Base-by-base conservation (phyloP, 2,329 filamentous ascomycete genomes). In the Aspergillus luchuensis region DNA sequence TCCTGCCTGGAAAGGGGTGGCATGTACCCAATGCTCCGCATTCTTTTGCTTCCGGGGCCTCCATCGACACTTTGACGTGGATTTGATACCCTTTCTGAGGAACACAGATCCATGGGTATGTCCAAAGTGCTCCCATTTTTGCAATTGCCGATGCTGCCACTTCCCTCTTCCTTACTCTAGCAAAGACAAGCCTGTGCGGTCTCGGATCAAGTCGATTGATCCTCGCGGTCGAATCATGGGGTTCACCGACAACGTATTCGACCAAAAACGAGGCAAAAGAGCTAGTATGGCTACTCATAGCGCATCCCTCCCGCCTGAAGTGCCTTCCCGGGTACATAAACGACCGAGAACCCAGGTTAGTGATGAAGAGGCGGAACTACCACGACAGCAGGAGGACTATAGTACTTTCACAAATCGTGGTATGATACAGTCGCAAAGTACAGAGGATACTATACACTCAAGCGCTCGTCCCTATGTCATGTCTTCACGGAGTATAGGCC, bases 191-290 rank as follows among this genome's bases (percentile, higher is more conserved):
- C 73, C 73, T 2, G 67, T 72, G 65, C 55, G 73, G 66, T 57
- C 65, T 64, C 69, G 73, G 23, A 67, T 76, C 23, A 74, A 73
- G 54, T 69, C 73, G 3, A 63, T 64, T 28, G 74, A 76, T 58
- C 50, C 71, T 21, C 68, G 74, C 17, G 73, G 74, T 1, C 73
- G 73, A 52, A 64, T 69, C 17, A 68, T 71, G 63, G 74, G 74
- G 2, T 76, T 76, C 65, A 71, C 71, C 6, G 74, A 76, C 57
- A 76, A 76, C 62, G 73, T 76, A 3, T 76, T 75, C 61, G 72
- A 76, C 59, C 72, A 75, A 56, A 74, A 72, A 62, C 64, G 72
- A 59, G 72, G 71, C 11, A 66, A 62, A 38, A 61, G 56, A 54
- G 60, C 63, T 19, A 60, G 58, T 15, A 17, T 58, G 19, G 39